phyloP scores from a whole-genome alignment of 2,329 filamentous ascomycete species.

The Plenodomus lindquistii region DNA sequence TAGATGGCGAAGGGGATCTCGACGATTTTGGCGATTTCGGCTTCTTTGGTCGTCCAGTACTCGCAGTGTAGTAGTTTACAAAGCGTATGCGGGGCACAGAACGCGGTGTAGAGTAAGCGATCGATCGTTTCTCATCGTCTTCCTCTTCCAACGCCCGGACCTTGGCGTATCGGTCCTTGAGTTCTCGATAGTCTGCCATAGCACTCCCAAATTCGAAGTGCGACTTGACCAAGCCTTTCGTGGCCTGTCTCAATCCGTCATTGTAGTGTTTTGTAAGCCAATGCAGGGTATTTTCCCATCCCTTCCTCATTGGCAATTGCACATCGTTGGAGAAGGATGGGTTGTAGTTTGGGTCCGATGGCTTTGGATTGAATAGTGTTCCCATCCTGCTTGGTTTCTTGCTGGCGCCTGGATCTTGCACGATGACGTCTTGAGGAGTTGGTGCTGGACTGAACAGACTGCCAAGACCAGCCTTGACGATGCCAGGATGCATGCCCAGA shows the following conservation, averaged over 20 bases:
- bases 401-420: slow-evolving; percentile 13
- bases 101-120: slow-evolving; percentile 30
- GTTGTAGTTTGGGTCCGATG: slow-evolving; percentile 69
- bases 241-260: slow-evolving; percentile 71
- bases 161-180: slow-evolving; percentile 70
- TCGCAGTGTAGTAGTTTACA: slow-evolving; percentile 89
- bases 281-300: slow-evolving; percentile 68
- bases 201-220: slow-evolving; percentile 83
- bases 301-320: slow-evolving; percentile 68
- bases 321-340: slow-evolving; percentile 77
- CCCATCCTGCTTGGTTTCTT: slow-evolving; percentile 36
- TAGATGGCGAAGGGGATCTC: slow-evolving; percentile 21
- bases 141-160: slow-evolving; percentile 75
- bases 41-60: slow-evolving; percentile 68
- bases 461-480: slow-evolving; percentile 78
- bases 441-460: slow-evolving; percentile 68
- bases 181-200: slow-evolving; percentile 73
- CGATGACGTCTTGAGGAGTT: slow-evolving; percentile 28
- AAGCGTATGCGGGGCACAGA: slow-evolving; percentile 68
- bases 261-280: slow-evolving; percentile 78
- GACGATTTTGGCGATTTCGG: slow-evolving; percentile 49
- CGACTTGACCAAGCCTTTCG: slow-evolving; percentile 73
- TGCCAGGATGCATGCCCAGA: slow-evolving; percentile 84
- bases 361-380: slow-evolving; percentile 45
- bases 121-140: slow-evolving; percentile 50